Percentiles rank a stretch among this genome's conserved stretches.
Evolutionary conservation across 352 stramenopile genomes (phyloP).

Genomic region (Globisporangium perplexum): DNA sequence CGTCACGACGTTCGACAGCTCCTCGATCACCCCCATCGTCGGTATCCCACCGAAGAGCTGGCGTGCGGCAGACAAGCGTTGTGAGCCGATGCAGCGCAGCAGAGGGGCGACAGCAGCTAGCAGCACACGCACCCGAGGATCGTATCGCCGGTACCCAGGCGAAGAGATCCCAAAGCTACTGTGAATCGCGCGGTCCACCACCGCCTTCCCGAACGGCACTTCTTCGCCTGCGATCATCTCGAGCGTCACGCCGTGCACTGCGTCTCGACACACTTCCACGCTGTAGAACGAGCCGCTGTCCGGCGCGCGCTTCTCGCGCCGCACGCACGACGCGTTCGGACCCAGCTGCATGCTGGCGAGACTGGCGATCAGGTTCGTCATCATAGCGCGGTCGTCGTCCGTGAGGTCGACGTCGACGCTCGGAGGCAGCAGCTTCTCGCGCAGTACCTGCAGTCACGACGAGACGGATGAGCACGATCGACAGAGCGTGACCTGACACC

Average conservation of each 20-base stretch:
- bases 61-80: too few relatives aligned
- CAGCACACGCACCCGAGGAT: background rate
- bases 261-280: background rate
- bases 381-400: background rate
- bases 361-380: background rate
- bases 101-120: background rate
- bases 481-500: too few relatives aligned
- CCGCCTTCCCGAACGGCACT: background rate
- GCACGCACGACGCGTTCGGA: background rate
- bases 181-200: background rate
- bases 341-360: background rate
- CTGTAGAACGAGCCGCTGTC: background rate
- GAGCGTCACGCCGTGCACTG: background rate
- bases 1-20: background rate
- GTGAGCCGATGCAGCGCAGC: background rate
- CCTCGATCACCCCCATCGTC: background rate
- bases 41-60: background rate
- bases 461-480: too few relatives aligned
- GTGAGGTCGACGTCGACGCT: slow-evolving; percentile 7
- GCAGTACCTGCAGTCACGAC: background rate
- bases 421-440: background rate
- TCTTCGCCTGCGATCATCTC: background rate
- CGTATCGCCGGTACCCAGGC: background rate
- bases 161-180: background rate
- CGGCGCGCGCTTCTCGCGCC: background rate